Base-by-base conservation (phyloP, 2,329 filamentous ascomycete species). In the Basipetospora chlamydospora region DNA sequence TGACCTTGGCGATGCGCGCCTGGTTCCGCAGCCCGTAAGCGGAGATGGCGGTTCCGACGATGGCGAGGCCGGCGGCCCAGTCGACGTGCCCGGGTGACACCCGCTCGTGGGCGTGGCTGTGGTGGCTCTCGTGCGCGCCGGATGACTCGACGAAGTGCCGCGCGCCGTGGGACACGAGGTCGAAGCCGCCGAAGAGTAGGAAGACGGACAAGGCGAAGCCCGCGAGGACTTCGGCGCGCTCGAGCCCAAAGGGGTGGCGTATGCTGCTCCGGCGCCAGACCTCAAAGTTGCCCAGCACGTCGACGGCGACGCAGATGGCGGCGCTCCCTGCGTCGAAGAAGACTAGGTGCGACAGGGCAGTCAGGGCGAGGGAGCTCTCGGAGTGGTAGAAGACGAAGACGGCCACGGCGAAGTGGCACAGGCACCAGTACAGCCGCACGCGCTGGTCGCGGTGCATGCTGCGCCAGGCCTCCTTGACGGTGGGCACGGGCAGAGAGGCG, bases 161-260 rank as follows among this genome's bases (percentile, higher is more conserved):
- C 12, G 94, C 65, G 41, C 85, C 88, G 55, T 98, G 90, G 28
- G 84, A 93, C 42, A 98, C 80, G 33, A 98, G 73, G 49, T 98
- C 90, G 49, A 96, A 80, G 15, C 88, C 88, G 66, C 94, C 94
- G 58, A 98, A 98, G n/a, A 94, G 73, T 10, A 98, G 72, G 42
- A 95, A 85, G 26, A 98, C 81, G 35, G 86, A 92, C 76, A 96
- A 85, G 42, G 87, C 90, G 45, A 98, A 94, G 13, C 90, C 90
- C 25, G 87, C 86, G 12, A 98, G 72, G 5, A 98, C 88, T 57
- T 98, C 90, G 40, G 83, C 82, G 37, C 90, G 75, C 59, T 95
- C 85, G 17, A 98, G 71, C 3, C 80, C 87, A 52, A 98, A 98
- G 0, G 90, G 90, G 57, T 98, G 86, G 17, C 87, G 78, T 47